These are phyloP conservation scores for Verticillium albo-atrum DNA, from an alignment of 2,329 filamentous ascomycete species.

Conservation along the genomic window DNA sequence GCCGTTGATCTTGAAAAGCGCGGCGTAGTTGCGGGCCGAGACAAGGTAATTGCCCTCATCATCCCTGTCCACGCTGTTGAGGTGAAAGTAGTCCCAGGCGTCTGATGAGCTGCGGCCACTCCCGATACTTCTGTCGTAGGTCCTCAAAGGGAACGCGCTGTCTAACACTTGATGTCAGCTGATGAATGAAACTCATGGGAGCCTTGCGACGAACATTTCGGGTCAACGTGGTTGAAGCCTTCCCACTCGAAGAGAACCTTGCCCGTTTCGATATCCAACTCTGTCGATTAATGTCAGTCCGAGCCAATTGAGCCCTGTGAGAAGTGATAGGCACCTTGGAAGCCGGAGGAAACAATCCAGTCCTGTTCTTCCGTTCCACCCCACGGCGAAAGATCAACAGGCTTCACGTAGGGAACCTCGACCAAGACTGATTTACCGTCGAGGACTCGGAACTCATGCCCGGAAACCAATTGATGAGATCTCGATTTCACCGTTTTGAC, in stretches of 20 bases:
- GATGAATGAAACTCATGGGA: neutral
- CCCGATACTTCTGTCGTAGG: constrained; percentile 6
- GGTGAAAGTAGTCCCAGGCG: constrained; percentile 33
- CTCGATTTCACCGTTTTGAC: constrained; percentile 48
- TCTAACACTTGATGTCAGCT: neutral
- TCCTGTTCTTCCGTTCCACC: neutral
- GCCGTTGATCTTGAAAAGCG: constrained; percentile 41
- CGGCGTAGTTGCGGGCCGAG: constrained; percentile 25
- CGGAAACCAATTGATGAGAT: constrained; percentile 44
- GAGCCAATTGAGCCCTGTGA: neutral
- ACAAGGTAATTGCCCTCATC: constrained; percentile 22
- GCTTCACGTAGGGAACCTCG: neutral
- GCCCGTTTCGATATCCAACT: constrained; percentile 46
- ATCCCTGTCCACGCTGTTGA: constrained; percentile 33
- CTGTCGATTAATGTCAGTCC: constrained; percentile 13
- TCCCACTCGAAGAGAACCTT: constrained; percentile 43
- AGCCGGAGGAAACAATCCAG: constrained; percentile 3
- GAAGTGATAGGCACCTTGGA: neutral
- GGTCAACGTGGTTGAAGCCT: constrained; percentile 21
- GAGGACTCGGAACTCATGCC: constrained; percentile 52
- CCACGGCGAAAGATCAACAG: neutral
- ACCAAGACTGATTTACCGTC: constrained; percentile 28
- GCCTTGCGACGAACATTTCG: neutral
- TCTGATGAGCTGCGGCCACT: constrained; percentile 19
- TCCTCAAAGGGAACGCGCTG: constrained; percentile 3